These are phyloP conservation scores for Pseudocercospora musae DNA, from an alignment of 2,329 filamentous ascomycete species.

Conservation along the genomic window DNA sequence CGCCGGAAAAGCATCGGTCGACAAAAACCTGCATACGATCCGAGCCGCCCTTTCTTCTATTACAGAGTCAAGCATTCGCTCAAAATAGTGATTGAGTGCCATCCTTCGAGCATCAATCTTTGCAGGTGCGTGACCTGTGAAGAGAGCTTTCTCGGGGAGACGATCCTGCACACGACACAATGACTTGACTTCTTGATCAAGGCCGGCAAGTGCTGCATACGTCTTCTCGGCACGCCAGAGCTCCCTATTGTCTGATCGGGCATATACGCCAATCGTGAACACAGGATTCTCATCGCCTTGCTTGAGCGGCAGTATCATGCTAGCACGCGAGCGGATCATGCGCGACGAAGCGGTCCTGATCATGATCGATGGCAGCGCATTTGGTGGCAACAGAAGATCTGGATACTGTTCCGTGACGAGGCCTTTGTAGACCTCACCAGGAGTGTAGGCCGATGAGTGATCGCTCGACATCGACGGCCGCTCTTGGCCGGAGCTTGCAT, in stretches of 20 bases:
- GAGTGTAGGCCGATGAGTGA: conserved; percentile 23
- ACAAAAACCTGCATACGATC: conserved; percentile 84
- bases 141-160: conserved; percentile 80
- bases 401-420: conserved; percentile 84
- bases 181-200: conserved; percentile 78
- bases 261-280: conserved; percentile 83
- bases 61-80: conserved; percentile 76
- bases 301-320: conserved; percentile 68
- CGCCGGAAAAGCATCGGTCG: conserved; percentile 56
- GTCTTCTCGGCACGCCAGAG: conserved; percentile 96
- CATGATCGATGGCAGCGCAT: conserved; percentile 79
- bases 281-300: conserved; percentile 88
- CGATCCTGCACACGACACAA: conserved; percentile 68
- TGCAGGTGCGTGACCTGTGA: conserved; percentile 87
- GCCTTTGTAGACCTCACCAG: conserved; percentile 65
- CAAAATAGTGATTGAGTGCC: conserved; percentile 81
- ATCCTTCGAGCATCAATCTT: conserved; percentile 83
- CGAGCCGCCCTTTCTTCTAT: conserved; percentile 74
- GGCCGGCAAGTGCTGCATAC: conserved; percentile 70
- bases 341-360: conserved; percentile 89
- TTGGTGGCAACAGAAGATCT: conserved; percentile 78
- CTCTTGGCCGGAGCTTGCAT: conserved; percentile 27
- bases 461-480: conserved; percentile 28
- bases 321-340: conserved; percentile 87
- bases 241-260: conserved; percentile 70